Evolutionary conservation across 768 basidiomycete species (phyloP).

Genomic region (Paxillus involutus): DNA sequence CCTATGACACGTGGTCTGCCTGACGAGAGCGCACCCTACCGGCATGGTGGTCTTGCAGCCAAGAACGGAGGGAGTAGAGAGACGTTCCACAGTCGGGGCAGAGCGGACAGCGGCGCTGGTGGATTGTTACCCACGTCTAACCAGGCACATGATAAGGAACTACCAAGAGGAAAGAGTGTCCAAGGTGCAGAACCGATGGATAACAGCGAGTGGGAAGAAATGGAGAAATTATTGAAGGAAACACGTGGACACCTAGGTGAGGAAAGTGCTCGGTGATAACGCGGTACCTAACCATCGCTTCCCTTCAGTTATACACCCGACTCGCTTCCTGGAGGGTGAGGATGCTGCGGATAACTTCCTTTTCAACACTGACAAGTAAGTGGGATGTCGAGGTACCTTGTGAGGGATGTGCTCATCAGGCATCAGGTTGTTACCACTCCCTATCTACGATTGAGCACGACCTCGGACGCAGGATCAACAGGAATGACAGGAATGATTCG

Average conservation of each 20-base stretch:
- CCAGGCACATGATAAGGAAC: constrained; percentile 38
- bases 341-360: constrained; percentile 91
- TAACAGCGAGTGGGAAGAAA: constrained; percentile 81
- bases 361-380: constrained; percentile 82
- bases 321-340: constrained; percentile 89
- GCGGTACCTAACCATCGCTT: background rate
- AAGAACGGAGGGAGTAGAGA: constrained; percentile 13
- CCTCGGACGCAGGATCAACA: background rate
- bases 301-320: constrained; percentile 76
- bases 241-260: constrained; percentile 85
- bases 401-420: constrained; percentile 7
- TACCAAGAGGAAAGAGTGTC: constrained; percentile 35
- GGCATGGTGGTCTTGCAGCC: constrained; percentile 7
- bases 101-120: constrained; percentile 18
- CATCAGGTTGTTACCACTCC: constrained; percentile 61
- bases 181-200: constrained; percentile 71
- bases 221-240: constrained; percentile 80
- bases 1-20: constrained; percentile 58
- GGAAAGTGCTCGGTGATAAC: constrained; percentile 15
- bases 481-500: background rate
- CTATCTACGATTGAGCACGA: constrained; percentile 59
- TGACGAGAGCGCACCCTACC: constrained; percentile 35
- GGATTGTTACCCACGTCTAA: constrained; percentile 15
- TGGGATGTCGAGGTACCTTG: background rate
- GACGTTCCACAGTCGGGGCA: constrained; percentile 15